These are phyloP conservation scores for Breynia disticha DNA, from an alignment of 441 rosid species.

Conservation along the genomic window DNA sequence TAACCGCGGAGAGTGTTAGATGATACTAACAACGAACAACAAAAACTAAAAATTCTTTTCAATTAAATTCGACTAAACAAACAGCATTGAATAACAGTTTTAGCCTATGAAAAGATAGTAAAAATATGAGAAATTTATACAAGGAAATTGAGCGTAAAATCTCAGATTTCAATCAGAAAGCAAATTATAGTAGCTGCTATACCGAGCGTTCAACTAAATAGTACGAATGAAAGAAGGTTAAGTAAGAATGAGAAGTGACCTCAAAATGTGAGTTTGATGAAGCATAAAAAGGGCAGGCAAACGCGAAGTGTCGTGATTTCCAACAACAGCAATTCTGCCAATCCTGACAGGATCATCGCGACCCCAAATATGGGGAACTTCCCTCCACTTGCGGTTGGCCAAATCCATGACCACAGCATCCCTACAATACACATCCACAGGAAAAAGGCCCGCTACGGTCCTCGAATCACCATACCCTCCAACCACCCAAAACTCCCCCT, in stretches of 20 bases:
- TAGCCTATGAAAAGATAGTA: too few species aligned
- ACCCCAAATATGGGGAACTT: slow-evolving; percentile 74
- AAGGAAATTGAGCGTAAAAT: too few species aligned
- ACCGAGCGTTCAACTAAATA: neutral
- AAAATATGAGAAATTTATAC: too few species aligned
- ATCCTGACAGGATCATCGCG: slow-evolving; percentile 47
- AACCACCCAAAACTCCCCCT: slow-evolving; percentile 85
- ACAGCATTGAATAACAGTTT: too few species aligned
- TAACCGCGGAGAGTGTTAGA: too few species aligned
- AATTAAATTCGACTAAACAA: too few species aligned
- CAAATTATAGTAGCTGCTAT: too few species aligned
- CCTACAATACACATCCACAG: slow-evolving; percentile 69
- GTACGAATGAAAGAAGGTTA: neutral
- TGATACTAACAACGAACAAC: too few species aligned
- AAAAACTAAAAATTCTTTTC: too few species aligned
- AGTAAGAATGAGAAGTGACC: slow-evolving; percentile 25
- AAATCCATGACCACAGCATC: slow-evolving; percentile 73
- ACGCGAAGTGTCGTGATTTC: slow-evolving; percentile 29
- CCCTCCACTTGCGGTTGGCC: slow-evolving; percentile 48
- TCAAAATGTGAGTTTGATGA: slow-evolving; percentile 48
- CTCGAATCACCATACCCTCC: slow-evolving; percentile 87
- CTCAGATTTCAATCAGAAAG: too few species aligned
- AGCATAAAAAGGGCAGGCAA: slow-evolving; percentile 67
- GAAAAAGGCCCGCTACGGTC: slow-evolving; percentile 61
- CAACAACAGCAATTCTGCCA: slow-evolving; percentile 67